Evolutionary conservation across 768 basidiomycete species (phyloP), one percentile per base, ranked within the genome.

Genomic region (Suillus brevipes): DNA sequence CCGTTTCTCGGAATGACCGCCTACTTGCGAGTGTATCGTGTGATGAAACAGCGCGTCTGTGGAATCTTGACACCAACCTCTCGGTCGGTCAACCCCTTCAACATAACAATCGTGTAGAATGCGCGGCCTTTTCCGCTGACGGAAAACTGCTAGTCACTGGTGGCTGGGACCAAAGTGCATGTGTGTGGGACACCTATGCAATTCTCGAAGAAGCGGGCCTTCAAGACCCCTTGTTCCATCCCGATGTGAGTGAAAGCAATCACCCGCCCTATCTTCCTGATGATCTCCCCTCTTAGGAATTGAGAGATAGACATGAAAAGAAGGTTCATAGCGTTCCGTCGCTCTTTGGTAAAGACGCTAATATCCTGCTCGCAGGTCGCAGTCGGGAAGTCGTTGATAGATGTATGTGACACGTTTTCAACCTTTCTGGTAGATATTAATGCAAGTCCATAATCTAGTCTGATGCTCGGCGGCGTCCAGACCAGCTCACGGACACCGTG

Each of bases 71-170:
- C 25, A 59, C 57, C 16, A 59, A 42, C 38, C 23, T 59, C 38
- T 38, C 23, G 12, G 57, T 59, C 10, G 57, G 25, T 18, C 38
- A 2, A 28, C 57, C 38, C 18, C 57, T 59, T 8, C 38, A 3
- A 2, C 57, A 59, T 18, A 9, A 58, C 28, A 25, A 59, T 12
- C 25, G 6, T 20, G 57, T 59, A 6, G 25, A 12, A 25, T 25
- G 57, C 16, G 38, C 10, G 5, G 25, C 37, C 16, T 40, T 58
- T 58, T 58, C 57, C 8, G 16, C 9, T 28, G 25, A 58, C 28
- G 57, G 57, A 3, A 58, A 58, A 16, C 5, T 40, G 25, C 38
- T 58, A 12, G 57, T 58, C 38, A 58, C 57, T 25, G 57, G 57
- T 40, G 40, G 57, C 25, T 25, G 38, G 16, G 57, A 58, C 25